Conservation (phyloP, 257 asterid genomes). For the Nyctanthes arbortristis region DNA sequence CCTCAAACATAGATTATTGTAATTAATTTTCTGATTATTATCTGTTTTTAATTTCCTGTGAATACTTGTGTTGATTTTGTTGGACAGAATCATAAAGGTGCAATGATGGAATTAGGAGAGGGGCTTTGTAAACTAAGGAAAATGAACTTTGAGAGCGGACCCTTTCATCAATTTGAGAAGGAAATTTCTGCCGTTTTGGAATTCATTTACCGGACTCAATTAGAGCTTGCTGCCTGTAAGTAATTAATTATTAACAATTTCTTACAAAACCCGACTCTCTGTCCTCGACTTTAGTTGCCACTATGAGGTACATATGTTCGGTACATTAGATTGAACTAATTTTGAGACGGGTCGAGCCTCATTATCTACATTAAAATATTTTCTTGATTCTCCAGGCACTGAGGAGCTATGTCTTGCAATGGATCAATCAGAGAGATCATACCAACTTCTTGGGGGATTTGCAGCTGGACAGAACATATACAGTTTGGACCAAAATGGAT, state of each 20-base stretch:
- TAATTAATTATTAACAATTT: neutral
- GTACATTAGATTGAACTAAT: too few relatives aligned
- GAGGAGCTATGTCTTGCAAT: constrained; percentile 67
- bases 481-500: constrained; percentile 40
- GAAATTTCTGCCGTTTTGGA: constrained; percentile 71
- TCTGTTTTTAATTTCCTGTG: neutral
- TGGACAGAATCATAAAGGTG: constrained; percentile 78
- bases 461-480: constrained; percentile 76
- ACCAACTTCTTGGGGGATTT: constrained; percentile 81
- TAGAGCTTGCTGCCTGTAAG: constrained; percentile 89
- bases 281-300: too few relatives aligned
- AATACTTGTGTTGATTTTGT: too few relatives aligned
- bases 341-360: too few relatives aligned
- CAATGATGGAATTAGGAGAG: constrained; percentile 96
- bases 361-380: too few relatives aligned
- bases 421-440: constrained; percentile 84
- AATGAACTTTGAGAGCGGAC: constrained; percentile 72
- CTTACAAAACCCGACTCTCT: too few relatives aligned
- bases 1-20: neutral
- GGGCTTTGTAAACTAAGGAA: constrained; percentile 81
- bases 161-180: constrained; percentile 67
- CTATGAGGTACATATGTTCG: too few relatives aligned
- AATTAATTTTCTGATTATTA: neutral
- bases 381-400: constrained; percentile 39
- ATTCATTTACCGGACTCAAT: constrained; percentile 73